phyloP scores from a whole-genome alignment of 1,139 yeast species.

The Geotrichum bryndzae region DNA sequence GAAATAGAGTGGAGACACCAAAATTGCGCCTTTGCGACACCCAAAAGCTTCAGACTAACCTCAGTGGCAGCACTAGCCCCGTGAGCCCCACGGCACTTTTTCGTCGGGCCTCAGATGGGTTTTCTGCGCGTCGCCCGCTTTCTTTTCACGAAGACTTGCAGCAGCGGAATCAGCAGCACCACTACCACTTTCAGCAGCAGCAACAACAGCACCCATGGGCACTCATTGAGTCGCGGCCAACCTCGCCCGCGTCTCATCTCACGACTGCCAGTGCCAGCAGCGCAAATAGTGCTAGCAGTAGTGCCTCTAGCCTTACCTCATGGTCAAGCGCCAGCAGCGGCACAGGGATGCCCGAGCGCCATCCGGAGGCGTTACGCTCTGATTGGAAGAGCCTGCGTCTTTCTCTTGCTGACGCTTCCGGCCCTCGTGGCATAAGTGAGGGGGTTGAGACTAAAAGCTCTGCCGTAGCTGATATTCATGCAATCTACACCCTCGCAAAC shows the following conservation, averaged over 20 bases:
- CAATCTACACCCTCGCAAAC: slow-evolving; percentile 3
- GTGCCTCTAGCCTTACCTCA: background rate
- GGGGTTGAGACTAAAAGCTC: background rate
- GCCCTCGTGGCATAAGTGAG: background rate
- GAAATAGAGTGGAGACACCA: background rate
- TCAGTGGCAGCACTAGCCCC: background rate
- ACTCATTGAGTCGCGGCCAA: background rate
- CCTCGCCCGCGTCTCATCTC: background rate
- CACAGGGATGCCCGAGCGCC: background rate
- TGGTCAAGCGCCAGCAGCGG: background rate
- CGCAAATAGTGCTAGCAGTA: background rate
- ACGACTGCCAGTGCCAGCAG: background rate
- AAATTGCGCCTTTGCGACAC: slow-evolving; percentile 1
- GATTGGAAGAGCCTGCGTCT: slow-evolving; percentile 2
- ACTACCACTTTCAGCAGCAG: background rate
- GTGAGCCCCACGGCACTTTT: background rate
- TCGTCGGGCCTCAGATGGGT: slow-evolving; percentile 6
- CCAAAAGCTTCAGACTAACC: slow-evolving; percentile 1
- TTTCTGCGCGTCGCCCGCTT: slow-evolving; percentile 2
- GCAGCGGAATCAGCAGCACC: background rate
- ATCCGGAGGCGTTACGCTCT: slow-evolving; percentile 3
- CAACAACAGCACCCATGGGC: slow-evolving; percentile 5
- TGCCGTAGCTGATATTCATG: background rate
- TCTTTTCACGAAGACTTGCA: background rate
- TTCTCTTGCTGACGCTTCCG: background rate